Percentiles rank a stretch among this genome's conserved stretches.
phyloP scores from a whole-genome alignment of 202 grass and related monocot species.

The Brachypodium distachyon region DNA sequence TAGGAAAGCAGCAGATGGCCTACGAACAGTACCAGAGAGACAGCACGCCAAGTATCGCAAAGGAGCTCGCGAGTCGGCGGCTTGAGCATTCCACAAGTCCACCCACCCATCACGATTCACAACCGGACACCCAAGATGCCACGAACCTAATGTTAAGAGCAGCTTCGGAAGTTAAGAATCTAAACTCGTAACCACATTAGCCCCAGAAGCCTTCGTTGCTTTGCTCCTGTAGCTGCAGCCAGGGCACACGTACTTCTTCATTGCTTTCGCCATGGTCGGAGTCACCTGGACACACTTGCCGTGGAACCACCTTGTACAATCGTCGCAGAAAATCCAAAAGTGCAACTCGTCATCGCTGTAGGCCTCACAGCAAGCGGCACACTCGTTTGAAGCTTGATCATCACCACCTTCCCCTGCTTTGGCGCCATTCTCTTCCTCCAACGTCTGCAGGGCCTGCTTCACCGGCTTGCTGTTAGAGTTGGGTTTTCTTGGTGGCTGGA shows the following conservation, averaged over 20 bases:
- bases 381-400: conserved; percentile 20
- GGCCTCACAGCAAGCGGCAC: conserved; percentile 28
- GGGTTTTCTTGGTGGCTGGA: conserved; percentile 17
- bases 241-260: conserved; percentile 64
- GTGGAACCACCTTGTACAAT: conserved; percentile 72
- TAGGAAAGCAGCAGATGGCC: background rate
- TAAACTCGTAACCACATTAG: conserved; percentile 4
- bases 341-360: conserved; percentile 7
- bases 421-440: background rate
- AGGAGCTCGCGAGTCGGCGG: background rate
- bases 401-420: conserved; percentile 6
- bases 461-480: conserved; percentile 8
- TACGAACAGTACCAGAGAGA: background rate
- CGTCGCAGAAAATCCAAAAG: conserved; percentile 67
- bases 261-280: conserved; percentile 37
- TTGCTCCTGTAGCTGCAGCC: conserved; percentile 45
- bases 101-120: background rate
- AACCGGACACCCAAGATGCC: background rate
- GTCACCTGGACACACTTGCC: conserved; percentile 61
- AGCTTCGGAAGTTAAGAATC: background rate
- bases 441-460: background rate
- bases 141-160: background rate
- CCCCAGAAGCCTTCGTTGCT: conserved; percentile 7
- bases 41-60: too few relatives aligned
- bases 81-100: background rate